phyloP scores from a whole-genome alignment of 345 rosid genomes.

The Linum lewisii region DNA sequence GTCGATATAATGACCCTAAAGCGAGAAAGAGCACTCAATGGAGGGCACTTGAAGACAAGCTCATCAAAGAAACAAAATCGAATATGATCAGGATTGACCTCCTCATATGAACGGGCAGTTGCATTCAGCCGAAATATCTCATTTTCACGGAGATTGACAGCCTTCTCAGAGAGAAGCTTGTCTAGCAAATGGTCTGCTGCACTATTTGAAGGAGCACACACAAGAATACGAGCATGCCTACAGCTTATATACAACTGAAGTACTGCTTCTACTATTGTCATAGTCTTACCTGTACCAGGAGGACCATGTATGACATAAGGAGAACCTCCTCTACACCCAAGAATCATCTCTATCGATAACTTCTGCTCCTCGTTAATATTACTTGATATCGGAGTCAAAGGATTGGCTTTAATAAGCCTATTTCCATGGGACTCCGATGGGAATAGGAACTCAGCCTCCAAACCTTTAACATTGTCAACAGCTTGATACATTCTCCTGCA shows the following conservation, averaged over 20 bases:
- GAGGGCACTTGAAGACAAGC: conserved; percentile 6
- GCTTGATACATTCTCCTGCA: conserved; percentile 7
- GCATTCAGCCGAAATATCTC: conserved; percentile 9
- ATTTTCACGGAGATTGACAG: background rate
- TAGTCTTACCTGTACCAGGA: conserved; percentile 7
- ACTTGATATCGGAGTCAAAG: conserved; percentile 2
- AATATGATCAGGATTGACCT: conserved; percentile 1
- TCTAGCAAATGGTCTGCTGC: conserved; percentile 9
- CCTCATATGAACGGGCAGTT: conserved; percentile 2
- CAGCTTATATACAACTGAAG: background rate
- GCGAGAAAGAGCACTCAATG: background rate
- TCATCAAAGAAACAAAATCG: conserved; percentile 10
- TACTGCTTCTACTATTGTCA: conserved; percentile 8
- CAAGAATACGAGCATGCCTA: conserved; percentile 1
- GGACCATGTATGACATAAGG: conserved; percentile 6
- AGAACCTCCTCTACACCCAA: conserved; percentile 8
- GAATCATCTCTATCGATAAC: conserved; percentile 4
- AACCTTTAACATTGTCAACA: background rate
- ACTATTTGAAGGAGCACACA: conserved; percentile 8
- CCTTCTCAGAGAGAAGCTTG: background rate
- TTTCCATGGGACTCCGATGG: background rate
- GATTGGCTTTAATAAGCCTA: background rate
- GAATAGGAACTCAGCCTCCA: conserved; percentile 7
- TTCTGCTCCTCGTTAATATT: conserved; percentile 4
- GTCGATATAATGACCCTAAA: conserved; percentile 39